Evolutionary conservation across 345 rosid genomes (phyloP).

Genomic region (Nephelium lappaceum): DNA sequence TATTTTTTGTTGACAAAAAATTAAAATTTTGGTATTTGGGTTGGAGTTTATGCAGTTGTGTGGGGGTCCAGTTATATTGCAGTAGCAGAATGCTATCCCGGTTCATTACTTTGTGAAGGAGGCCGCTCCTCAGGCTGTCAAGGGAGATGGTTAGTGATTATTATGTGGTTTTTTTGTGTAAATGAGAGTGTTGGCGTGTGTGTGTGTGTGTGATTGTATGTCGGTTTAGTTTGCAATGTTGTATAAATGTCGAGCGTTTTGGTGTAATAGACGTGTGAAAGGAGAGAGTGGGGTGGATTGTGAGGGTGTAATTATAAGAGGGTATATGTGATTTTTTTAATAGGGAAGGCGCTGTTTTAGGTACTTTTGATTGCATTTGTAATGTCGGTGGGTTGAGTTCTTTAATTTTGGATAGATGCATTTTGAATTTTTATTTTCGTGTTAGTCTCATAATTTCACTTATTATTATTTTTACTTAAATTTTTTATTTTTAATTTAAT

Average conservation of each 20-base stretch:
- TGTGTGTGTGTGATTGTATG: no score
- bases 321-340: background rate
- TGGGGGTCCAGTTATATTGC: conserved; percentile 47
- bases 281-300: background rate
- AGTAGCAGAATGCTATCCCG: conserved; percentile 51
- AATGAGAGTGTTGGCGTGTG: background rate
- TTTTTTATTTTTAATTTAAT: no score
- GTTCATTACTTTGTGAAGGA: conserved; percentile 75
- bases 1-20: no score
- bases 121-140: conserved; percentile 65
- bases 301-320: background rate
- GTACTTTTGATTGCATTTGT: background rate
- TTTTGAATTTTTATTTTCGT: conserved; percentile 5
- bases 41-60: conserved; percentile 52
- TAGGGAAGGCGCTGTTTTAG: background rate
- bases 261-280: background rate
- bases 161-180: background rate
- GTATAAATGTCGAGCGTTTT: background rate
- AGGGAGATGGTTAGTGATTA: conserved; percentile 82
- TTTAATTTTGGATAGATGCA: background rate
- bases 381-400: background rate
- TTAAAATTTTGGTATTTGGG: background rate
- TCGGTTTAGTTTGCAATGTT: background rate
- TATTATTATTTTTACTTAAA: no score
- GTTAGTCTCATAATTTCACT: no score